Base-by-base conservation (phyloP, 108 stramenopile species). In the Seminavis robusta region DNA sequence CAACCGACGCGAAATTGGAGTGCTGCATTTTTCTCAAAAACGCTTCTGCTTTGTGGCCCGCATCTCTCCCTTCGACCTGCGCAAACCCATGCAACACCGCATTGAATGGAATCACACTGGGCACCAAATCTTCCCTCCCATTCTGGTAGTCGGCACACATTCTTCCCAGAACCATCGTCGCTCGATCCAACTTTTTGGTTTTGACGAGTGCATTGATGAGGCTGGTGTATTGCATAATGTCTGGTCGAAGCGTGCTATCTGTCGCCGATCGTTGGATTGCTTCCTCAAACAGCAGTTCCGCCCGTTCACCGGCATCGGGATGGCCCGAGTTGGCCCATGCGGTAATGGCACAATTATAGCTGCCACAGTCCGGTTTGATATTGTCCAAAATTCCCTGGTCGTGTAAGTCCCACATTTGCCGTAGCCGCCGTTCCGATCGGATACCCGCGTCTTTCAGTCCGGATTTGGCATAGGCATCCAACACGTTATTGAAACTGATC, bases 121-220 rank as follows among this genome's bases (percentile, higher is more conserved):
- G n/a, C n/a, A n/a, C n/a, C n/a, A n/a, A n/a, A n/a, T n/a, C n/a
- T n/a, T n/a, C n/a, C n/a, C n/a, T n/a, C n/a, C n/a, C n/a, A n/a
- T n/a, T n/a, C n/a, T n/a, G n/a, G n/a, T n/a, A n/a, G n/a, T n/a
- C n/a, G n/a, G n/a, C n/a, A n/a, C n/a, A n/a, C n/a, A n/a, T n/a
- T n/a, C n/a, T n/a, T n/a, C n/a, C n/a, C n/a, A n/a, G n/a, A n/a
- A n/a, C n/a, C n/a, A n/a, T n/a, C n/a, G n/a, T n/a, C n/a, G n/a
- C n/a, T n/a, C n/a, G n/a, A n/a, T n/a, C 26, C 63, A 65, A 56
- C 36, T 79, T 53, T 19, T 68, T 65, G 19, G 63, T 65, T 64
- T 63, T 60, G 17, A 79, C 78, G 64, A 75, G 83, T 16, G 85
- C 85, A 32, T 72, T 68, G 24, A 86, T 71, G 36, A 61, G 58